Conservation (phyloP, 129 eudicot genomes). For the Logfia minima region DNA sequence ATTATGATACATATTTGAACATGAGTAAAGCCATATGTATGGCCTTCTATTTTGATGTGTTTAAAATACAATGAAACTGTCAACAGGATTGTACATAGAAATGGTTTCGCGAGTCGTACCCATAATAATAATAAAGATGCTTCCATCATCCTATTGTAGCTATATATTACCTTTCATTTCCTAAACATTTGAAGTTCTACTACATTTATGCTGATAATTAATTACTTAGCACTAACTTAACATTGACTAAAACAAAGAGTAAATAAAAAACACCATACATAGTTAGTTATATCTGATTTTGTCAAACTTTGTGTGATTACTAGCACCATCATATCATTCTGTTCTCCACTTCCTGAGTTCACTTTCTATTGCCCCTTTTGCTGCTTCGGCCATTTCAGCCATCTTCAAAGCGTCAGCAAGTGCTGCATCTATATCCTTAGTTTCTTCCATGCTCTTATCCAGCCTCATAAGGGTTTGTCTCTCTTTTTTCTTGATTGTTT, state of each 20-base stretch:
- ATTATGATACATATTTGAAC: not conserved
- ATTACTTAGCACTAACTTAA: not conserved
- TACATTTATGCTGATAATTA: constrained; percentile 9
- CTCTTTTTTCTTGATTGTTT: constrained; percentile 53
- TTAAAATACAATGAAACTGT: constrained; percentile 21
- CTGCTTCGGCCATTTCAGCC: constrained; percentile 81
- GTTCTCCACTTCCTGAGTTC: constrained; percentile 61
- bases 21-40: constrained; percentile 21
- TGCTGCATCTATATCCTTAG: constrained; percentile 44
- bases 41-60: constrained; percentile 34
- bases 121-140: constrained; percentile 30
- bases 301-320: not conserved
- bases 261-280: not conserved
- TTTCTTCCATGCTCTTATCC: constrained; percentile 49
- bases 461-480: constrained; percentile 42
- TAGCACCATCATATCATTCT: constrained; percentile 24
- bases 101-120: constrained; percentile 22
- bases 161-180: not conserved
- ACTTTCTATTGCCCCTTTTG: constrained; percentile 52
- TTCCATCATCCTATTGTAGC: constrained; percentile 23
- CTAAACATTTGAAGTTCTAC: constrained; percentile 7
- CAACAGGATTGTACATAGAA: constrained; percentile 26
- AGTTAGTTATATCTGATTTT: not conserved
- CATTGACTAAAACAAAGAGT: not conserved
- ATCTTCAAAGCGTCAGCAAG: constrained; percentile 59